These are phyloP conservation scores for Neofusicoccum parvum DNA, from an alignment of 2,329 filamentous ascomycete genomes.

Conservation along the genomic window DNA sequence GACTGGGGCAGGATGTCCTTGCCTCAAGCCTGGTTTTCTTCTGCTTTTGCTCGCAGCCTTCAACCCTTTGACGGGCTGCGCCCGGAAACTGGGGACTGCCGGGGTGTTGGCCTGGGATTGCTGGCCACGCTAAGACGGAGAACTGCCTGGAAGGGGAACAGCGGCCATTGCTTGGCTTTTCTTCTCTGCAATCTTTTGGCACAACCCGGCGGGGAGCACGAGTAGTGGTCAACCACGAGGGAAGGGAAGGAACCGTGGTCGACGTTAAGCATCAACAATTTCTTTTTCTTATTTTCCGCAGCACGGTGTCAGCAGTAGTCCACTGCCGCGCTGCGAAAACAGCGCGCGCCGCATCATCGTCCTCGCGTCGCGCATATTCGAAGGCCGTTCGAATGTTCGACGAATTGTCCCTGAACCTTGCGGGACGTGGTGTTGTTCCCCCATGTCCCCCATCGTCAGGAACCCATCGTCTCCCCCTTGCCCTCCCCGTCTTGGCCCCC, in stretches of 20 bases:
- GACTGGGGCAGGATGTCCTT: not conserved
- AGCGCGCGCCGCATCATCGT: not conserved
- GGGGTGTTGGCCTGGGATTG: not conserved
- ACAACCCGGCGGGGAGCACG: not conserved
- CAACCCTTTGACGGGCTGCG: not conserved
- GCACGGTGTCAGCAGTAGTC: not conserved
- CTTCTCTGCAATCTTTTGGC: not conserved
- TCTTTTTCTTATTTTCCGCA: not conserved
- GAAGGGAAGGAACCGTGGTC: not conserved
- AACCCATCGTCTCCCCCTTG: not conserved
- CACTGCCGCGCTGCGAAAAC: not conserved
- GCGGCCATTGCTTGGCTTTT: slow-evolving; percentile 4
- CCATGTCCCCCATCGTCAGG: not conserved
- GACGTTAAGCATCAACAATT: not conserved
- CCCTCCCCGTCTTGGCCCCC: not conserved
- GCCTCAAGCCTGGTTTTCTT: not conserved
- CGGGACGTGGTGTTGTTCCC: not conserved
- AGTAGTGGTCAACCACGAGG: not conserved
- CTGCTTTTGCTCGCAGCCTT: not conserved
- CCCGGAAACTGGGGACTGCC: not conserved
- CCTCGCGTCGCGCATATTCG: not conserved
- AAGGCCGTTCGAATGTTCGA: not conserved
- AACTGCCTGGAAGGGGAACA: not conserved
- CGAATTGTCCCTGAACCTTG: not conserved
- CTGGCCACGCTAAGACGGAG: not conserved